Base-by-base conservation (phyloP, 305 asterid genomes). In the Rubia balearica region DNA sequence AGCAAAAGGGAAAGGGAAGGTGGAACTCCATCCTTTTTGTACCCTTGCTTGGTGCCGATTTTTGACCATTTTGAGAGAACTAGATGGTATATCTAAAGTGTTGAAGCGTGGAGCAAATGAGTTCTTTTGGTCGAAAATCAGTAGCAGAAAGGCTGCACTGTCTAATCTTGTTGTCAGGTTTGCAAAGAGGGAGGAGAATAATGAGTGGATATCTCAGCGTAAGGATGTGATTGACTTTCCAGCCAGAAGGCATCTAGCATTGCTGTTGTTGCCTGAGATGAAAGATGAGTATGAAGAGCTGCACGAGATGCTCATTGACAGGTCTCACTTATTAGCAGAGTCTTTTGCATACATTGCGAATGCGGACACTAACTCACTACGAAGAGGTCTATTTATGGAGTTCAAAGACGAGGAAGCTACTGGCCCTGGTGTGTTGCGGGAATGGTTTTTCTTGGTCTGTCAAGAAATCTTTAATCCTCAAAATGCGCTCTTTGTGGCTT, bases 401-500 rank as follows among this genome's bases (percentile, higher is more conserved):
- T 92, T 92, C 90, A 92, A 90, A 84, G 84, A 89, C 67, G 98
- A 90, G 61, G 78, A 75, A 69, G 78, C 99, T 73, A 88, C 97
- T 3, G 98, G 99, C n/a, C 97, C 98, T 61, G 98, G 99, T 38
- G 98, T 94, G 51, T 83, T 94, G 74, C 86, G 98, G 63, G 99
- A 94, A 77, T 94, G 99, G 99, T 91, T 95, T 85, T 79, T 86
- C 80, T 84, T 90, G 87, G 95, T 91, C 61, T 91, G 92, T 81
- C 98, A 88, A 79, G 93, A 87, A 64, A 84, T 92, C 33, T 92
- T 90, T 81, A 87, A 90, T 81, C 96, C 97, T 72, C 92, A 88
- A 74, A 90, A 95, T 82, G 89, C 97, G 21, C 96, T 95, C 68
- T 95, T 88, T 78, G 85, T 88, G 61, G 85, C 98, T 72, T 95